phyloP scores from a whole-genome alignment of 129 eudicot genomes.

The Helianthus tuberosus region DNA sequence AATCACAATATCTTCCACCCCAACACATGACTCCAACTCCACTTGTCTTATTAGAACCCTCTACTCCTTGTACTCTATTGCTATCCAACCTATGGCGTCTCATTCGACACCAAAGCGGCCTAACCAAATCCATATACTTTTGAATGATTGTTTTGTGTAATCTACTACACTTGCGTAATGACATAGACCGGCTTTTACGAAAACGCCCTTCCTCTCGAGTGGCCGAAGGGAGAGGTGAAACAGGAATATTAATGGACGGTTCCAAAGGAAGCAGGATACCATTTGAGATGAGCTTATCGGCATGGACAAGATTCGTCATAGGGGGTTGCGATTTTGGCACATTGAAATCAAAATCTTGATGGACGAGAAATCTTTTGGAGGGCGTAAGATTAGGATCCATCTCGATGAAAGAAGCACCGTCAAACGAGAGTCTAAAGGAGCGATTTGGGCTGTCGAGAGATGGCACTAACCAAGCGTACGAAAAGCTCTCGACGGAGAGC shows the following conservation, averaged over 20 bases:
- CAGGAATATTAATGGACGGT: not conserved
- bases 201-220: constrained; percentile 26
- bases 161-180: constrained; percentile 53
- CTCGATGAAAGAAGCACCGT: constrained; percentile 77
- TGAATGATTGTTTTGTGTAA: constrained; percentile 50
- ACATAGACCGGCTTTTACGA: constrained; percentile 52
- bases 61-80: constrained; percentile 40
- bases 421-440: constrained; percentile 58
- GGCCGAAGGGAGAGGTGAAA: constrained; percentile 21
- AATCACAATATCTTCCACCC: constrained; percentile 77
- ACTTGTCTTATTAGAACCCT: constrained; percentile 43
- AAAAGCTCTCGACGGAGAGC: constrained; percentile 81
- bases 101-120: constrained; percentile 48
- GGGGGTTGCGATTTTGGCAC: constrained; percentile 52
- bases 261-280: constrained; percentile 57
- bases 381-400: constrained; percentile 86
- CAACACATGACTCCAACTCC: constrained; percentile 34
- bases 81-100: constrained; percentile 42
- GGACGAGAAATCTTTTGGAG: constrained; percentile 64
- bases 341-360: constrained; percentile 54
- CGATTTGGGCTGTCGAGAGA: constrained; percentile 42
- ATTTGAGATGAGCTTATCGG: constrained; percentile 66
- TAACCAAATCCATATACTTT: constrained; percentile 53
- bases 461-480: constrained; percentile 68
- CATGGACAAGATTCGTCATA: constrained; percentile 40